phyloP scores from a whole-genome alignment of 805 yeast genomes.

The Kodamaea neixiangensis region DNA sequence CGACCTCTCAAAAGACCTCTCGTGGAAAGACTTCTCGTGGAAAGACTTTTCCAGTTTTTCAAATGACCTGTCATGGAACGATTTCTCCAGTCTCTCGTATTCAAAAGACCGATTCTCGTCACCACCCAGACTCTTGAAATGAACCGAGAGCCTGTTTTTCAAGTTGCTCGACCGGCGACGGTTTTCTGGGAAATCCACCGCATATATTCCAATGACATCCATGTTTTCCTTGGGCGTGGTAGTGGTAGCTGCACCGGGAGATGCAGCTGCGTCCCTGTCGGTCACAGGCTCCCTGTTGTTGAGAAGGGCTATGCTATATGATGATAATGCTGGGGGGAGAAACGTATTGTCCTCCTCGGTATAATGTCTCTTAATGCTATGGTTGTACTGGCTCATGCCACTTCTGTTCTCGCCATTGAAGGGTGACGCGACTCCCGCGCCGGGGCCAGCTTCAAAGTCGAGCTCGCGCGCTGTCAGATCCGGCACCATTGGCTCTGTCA shows the following conservation, averaged over 20 bases:
- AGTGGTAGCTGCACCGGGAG: conserved; percentile 4
- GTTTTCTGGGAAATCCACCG: conserved; percentile 32
- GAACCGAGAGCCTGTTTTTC: conserved; percentile 35
- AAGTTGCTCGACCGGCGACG: conserved; percentile 17
- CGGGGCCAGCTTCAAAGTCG: neutral
- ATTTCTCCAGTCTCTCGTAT: neutral
- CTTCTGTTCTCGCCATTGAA: neutral
- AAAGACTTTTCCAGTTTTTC: neutral
- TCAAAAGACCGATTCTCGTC: neutral
- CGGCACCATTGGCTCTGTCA: conserved; percentile 4
- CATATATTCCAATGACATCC: conserved; percentile 32
- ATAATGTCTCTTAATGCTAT: conserved; percentile 13
- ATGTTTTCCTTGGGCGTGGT: conserved; percentile 1
- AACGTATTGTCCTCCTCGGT: conserved; percentile 51
- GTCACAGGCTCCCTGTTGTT: conserved; percentile 19
- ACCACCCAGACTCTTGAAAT: conserved; percentile 19
- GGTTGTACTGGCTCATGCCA: neutral
- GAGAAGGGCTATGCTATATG: conserved; percentile 56
- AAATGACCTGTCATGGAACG: no score
- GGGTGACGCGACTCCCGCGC: neutral
- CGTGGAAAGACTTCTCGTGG: neutral
- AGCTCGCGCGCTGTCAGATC: neutral
- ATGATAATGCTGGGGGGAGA: conserved; percentile 61
- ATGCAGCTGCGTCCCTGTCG: neutral
- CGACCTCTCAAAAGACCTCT: neutral